Base-by-base conservation (phyloP, 176 grass and related monocot genomes). In the Eleusine indica region DNA sequence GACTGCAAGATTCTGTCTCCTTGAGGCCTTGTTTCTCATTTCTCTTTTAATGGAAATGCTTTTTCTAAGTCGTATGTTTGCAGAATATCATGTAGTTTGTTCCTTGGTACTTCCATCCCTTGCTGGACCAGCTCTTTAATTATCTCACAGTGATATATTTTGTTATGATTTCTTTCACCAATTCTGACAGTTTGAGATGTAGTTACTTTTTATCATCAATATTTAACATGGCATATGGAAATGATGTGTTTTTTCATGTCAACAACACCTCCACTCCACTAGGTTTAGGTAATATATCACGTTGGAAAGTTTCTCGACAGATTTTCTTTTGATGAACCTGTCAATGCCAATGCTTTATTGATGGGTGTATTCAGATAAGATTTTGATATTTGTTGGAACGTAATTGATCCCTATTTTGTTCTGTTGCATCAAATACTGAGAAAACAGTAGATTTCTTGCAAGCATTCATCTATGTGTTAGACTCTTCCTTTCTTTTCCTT, bases 361-460 rank as follows among this genome's bases (percentile, higher is more conserved):
- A 49, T 25, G 44, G 60, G 41, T 73, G 18, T 76, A 62, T 68
- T 80, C 61, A 64, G 43, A 49, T 9, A 51, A 76, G 30, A 71
- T 64, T 18, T 11, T 47, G 2, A 47, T 47, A 10, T 47, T 53
- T 61, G 30, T 62, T n/a, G 47, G 30, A 71, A 61, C 21, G 49
- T 15, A 39, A n/a, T 12, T 73, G 37, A 72, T 46, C 8, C 30
- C 13, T 16, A 30, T 9, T 56, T 58, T 54, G 5, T 82, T 29
- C 37, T 78, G 15, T 29, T n/a, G 43, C 7, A 81, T 65, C 17
- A 18, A 53, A 2, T 64, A 25, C 38, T 15, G 6, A 68, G 61
- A 84, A 64, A 40, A 28, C 7, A 78, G 38, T 38, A 67, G 1
- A 79, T 61, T 51, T 72, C 19, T 64, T 64, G 22, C 40, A 18